phyloP scores from a whole-genome alignment of 2,329 filamentous ascomycete genomes.

The Mycocentrospora acerina region DNA sequence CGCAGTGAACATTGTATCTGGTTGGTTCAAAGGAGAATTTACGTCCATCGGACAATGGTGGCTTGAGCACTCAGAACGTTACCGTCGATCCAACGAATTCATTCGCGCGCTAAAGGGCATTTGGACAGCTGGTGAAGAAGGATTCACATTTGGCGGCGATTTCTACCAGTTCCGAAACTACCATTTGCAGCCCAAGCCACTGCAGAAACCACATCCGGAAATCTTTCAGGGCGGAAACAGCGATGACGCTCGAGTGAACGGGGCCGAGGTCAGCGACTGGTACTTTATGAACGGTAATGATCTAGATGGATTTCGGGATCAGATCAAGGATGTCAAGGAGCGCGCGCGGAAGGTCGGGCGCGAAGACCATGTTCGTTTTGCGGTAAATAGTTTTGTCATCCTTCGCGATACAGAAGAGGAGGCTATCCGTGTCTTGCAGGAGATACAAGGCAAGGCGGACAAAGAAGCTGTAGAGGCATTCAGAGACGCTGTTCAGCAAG shows the following conservation, averaged over 20 bases:
- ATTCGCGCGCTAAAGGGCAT: conserved; percentile 55
- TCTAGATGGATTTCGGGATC: conserved; percentile 53
- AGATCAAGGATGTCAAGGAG: conserved; percentile 53
- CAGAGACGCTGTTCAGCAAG: conserved; percentile 52
- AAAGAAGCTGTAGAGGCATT: conserved; percentile 54
- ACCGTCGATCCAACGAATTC: conserved; percentile 53
- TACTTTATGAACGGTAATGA: conserved; percentile 62
- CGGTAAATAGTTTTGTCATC: conserved; percentile 54
- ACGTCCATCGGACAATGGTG: conserved; percentile 56
- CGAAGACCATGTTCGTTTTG: conserved; percentile 51
- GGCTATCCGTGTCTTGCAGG: conserved; percentile 51
- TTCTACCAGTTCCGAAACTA: conserved; percentile 58
- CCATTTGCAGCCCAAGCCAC: conserved; percentile 52
- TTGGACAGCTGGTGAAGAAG: conserved; percentile 50
- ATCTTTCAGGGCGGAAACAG: conserved; percentile 58
- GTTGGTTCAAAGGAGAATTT: conserved; percentile 59
- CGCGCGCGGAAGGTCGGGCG: conserved; percentile 49
- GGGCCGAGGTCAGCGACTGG: conserved; percentile 51
- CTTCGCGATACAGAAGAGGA: conserved; percentile 54
- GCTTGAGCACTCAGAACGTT: conserved; percentile 56
- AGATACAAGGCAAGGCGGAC: conserved; percentile 58
- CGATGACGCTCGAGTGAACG: conserved; percentile 54
- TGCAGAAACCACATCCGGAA: conserved; percentile 53
- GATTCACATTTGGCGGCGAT: conserved; percentile 53
- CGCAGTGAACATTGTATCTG: conserved; percentile 56